Evolutionary conservation across 352 stramenopile species (phyloP).

Genomic region (Pythium aquatile): DNA sequence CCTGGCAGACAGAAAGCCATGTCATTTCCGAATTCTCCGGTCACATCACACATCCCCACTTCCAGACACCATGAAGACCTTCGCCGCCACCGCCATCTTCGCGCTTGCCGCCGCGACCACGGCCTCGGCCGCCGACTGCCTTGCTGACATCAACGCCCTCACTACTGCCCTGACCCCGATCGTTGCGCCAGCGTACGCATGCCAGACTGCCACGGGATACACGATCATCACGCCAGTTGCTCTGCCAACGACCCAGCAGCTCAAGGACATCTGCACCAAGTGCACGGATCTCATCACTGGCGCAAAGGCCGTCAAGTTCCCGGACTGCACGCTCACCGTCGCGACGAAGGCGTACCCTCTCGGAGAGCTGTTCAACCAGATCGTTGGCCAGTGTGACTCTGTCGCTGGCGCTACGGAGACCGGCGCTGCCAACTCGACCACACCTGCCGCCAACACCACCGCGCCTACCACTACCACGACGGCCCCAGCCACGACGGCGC

Average conservation of each 20-base stretch:
- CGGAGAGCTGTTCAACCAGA: conserved; percentile 10
- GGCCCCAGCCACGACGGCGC: conserved; percentile 1
- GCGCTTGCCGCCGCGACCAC: conserved; percentile 12
- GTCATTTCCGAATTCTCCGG: not conserved
- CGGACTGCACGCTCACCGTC: conserved; percentile 16
- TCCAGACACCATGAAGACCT: conserved; percentile 20
- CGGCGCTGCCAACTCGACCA: conserved; percentile 3
- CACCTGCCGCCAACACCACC: not conserved
- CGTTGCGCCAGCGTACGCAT: conserved; percentile 8
- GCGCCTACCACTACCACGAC: conserved; percentile 3
- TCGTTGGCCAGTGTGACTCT: conserved; percentile 13
- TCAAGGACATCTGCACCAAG: conserved; percentile 18
- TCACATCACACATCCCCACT: not conserved
- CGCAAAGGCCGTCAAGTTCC: conserved; percentile 13
- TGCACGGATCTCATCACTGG: conserved; percentile 14
- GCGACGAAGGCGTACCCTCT: not conserved
- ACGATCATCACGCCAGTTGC: conserved; percentile 4
- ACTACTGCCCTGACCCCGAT: conserved; percentile 6
- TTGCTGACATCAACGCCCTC: conserved; percentile 11
- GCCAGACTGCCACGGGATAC: conserved; percentile 17
- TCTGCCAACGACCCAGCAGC: conserved; percentile 13
- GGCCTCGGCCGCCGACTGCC: conserved; percentile 10
- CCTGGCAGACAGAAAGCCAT: too few relatives aligned
- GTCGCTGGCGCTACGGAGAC: not conserved
- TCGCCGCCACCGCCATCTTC: conserved; percentile 8